Evolutionary conservation across 495 filamentous ascomycete genomes (phyloP), one percentile per base, ranked within the genome.

Genomic region (Hypoxylon crocopeplum): DNA sequence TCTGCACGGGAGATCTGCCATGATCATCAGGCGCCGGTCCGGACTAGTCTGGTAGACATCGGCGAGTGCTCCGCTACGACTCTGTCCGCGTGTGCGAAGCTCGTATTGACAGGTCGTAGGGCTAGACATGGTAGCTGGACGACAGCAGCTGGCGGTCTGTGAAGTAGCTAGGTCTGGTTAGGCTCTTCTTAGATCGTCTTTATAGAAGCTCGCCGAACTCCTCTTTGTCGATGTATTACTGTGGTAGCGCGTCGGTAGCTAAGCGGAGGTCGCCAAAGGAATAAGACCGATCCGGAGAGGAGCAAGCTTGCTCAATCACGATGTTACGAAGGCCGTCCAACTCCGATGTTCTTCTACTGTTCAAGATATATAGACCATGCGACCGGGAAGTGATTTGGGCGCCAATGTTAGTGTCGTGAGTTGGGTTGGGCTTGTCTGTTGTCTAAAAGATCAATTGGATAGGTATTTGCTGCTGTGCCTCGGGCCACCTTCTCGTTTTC

Each of bases 1-100:
- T 40, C 20, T 47, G 33, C 33, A 37, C 49, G 20, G 55, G 45
- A 37, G 24, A 53, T 55, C 45, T 54, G 21, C 36, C 29, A 45
- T 22, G 30, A 20, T 17, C 20, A 24, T 47, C 32, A 41, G 25
- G 37, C 50, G 20, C 44, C 50, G 45, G 54, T 24, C 16, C 24
- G 25, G 21, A 51, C 24, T 56, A 56, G 34, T 25, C 34, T 51
- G 16, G 8, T 32, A 25, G 11, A 39, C 30, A 20, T 59, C 44
- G 45, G 45, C 27, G 33, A 64, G 19, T 15, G 10, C 21, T 56
- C 29, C 25, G 48, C 46, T 55, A 33, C 45, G 20, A 41, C 21
- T 39, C 27, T 40, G 3, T 42, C 47, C 13, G 7, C 25, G 19
- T 47, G 21, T 46, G 42, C 19, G 33, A 45, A 27, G 34, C 34